Conservation (phyloP, 352 stramenopile species). For the Elongisporangium undulatum region DNA sequence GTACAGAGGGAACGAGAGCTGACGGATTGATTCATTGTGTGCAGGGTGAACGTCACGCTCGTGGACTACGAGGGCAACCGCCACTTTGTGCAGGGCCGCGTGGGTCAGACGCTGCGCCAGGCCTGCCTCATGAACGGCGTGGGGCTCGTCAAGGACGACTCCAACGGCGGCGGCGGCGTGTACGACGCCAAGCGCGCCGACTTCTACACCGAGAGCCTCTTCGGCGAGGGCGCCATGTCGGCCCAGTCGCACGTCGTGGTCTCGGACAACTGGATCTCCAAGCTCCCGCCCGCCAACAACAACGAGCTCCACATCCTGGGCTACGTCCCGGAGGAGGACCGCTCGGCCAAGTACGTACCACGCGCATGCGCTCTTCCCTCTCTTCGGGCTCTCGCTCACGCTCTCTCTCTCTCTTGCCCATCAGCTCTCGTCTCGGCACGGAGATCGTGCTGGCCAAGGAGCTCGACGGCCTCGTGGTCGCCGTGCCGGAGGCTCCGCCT, state of each 20-base stretch:
- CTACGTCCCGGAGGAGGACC: slow-evolving; percentile 79
- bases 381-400: neutral
- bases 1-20: neutral
- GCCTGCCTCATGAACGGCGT: slow-evolving; percentile 80
- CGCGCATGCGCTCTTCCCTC: neutral
- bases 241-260: slow-evolving; percentile 86
- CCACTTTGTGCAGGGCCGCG: slow-evolving; percentile 75
- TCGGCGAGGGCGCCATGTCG: slow-evolving; percentile 77
- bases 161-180: slow-evolving; percentile 66
- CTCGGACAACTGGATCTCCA: slow-evolving; percentile 85
- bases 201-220: slow-evolving; percentile 88
- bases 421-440: slow-evolving; percentile 78
- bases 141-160: slow-evolving; percentile 81
- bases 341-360: slow-evolving; percentile 61
- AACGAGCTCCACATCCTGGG: slow-evolving; percentile 79
- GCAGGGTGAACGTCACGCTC: slow-evolving; percentile 79
- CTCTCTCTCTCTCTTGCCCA: neutral
- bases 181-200: slow-evolving; percentile 61
- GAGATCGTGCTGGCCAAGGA: slow-evolving; percentile 86
- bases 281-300: slow-evolving; percentile 58
- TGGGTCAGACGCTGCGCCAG: slow-evolving; percentile 78
- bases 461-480: slow-evolving; percentile 85
- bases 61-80: slow-evolving; percentile 87
- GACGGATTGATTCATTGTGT: slow-evolving; percentile 2
- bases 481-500: slow-evolving; percentile 77